A percentile compares a stretch with the other conserved stretches of the same genome.
These are phyloP conservation scores for Penstemon eatonii DNA, from an alignment of 257 asterid genomes.

Conservation along the genomic window DNA sequence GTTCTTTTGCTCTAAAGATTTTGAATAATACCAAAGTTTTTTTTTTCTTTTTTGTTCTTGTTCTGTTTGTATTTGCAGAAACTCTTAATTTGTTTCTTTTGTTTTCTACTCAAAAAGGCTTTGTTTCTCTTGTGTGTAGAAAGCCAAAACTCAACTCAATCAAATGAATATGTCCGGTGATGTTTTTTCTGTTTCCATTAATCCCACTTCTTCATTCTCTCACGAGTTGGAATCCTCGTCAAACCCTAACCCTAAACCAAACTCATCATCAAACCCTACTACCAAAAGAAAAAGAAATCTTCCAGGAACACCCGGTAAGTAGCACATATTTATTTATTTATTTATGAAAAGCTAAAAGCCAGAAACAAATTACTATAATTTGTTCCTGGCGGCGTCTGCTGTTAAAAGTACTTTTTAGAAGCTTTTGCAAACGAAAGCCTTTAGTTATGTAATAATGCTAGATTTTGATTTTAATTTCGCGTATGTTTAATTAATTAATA, in stretches of 20 bases:
- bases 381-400: no score
- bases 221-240: conserved; percentile 34
- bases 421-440: no score
- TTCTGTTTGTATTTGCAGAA: conserved; percentile 49
- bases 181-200: conserved; percentile 41
- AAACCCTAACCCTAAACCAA: conserved; percentile 45
- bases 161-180: conserved; percentile 52
- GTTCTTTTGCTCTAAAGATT: conserved; percentile 34
- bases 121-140: not conserved
- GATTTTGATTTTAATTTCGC: not conserved
- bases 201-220: conserved; percentile 21
- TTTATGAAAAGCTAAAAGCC: no score
- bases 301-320: conserved; percentile 65
- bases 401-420: no score
- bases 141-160: conserved; percentile 4
- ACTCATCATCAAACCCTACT: conserved; percentile 29
- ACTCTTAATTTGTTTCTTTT: conserved; percentile 33
- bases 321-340: no score
- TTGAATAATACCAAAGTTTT: conserved; percentile 41
- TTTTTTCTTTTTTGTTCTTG: not conserved
- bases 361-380: no score
- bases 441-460: not conserved
- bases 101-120: conserved; percentile 13
- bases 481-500: no score
- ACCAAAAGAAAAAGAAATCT: conserved; percentile 58